phyloP scores from a whole-genome alignment of 179 eudicot genomes.

The Silene coronaria region DNA sequence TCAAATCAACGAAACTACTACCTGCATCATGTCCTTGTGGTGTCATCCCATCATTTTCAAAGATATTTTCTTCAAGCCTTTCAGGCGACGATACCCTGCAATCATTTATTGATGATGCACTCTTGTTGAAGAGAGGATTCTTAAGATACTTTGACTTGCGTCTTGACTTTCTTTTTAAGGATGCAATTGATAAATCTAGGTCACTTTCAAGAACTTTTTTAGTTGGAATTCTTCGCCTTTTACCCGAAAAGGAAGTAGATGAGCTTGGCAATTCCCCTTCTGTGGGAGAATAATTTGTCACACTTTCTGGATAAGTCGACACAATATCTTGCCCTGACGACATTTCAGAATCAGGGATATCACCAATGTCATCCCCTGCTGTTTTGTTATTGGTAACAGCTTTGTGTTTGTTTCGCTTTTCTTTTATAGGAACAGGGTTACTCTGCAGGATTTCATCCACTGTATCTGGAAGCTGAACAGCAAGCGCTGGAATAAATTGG shows the following conservation, averaged over 20 bases:
- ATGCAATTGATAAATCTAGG: slow-evolving; percentile 28
- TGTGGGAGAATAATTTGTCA: slow-evolving; percentile 18
- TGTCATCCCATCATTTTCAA: slow-evolving; percentile 22
- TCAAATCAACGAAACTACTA: slow-evolving; percentile 21
- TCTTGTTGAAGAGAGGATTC: slow-evolving; percentile 6
- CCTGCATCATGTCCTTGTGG: slow-evolving; percentile 12
- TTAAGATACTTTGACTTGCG: slow-evolving; percentile 20
- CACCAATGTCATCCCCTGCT: slow-evolving; percentile 18
- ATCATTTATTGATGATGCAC: slow-evolving; percentile 21
- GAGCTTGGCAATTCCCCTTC: slow-evolving; percentile 15
- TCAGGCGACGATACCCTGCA: slow-evolving; percentile 23
- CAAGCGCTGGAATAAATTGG: slow-evolving; percentile 31
- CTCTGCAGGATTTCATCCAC: slow-evolving; percentile 13
- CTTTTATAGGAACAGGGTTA: slow-evolving; percentile 11
- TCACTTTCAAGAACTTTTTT: slow-evolving; percentile 18
- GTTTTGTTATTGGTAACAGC: slow-evolving; percentile 17
- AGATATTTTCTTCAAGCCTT: slow-evolving; percentile 18
- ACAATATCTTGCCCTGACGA: slow-evolving; percentile 31
- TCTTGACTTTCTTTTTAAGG: slow-evolving; percentile 23
- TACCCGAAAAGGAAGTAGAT: not conserved
- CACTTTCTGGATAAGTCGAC: slow-evolving; percentile 31
- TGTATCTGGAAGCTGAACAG: slow-evolving; percentile 34
- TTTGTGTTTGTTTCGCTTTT: slow-evolving; percentile 17
- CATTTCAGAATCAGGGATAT: slow-evolving; percentile 16
- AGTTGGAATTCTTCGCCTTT: slow-evolving; percentile 18